These are phyloP conservation scores for Cladosporium phlei DNA, from an alignment of 2,329 filamentous ascomycete species.

Conservation along the genomic window DNA sequence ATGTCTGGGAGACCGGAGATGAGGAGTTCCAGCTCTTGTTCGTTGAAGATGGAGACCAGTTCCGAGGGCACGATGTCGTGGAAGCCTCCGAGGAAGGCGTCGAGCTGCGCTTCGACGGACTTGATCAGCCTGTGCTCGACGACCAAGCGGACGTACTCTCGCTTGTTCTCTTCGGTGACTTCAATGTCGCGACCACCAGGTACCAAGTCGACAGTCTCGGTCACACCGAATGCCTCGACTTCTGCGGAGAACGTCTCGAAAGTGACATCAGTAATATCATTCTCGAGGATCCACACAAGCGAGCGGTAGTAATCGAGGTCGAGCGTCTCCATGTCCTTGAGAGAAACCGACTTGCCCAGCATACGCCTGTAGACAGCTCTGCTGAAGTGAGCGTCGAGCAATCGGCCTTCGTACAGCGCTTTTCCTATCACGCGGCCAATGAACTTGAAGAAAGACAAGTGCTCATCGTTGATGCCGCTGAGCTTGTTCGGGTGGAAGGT, in stretches of 20 bases:
- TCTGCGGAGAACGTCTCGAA: constrained; percentile 94
- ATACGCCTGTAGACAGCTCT: constrained; percentile 98
- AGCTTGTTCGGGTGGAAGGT: constrained; percentile 98
- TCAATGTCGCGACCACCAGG: constrained; percentile 84
- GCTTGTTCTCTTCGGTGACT: constrained; percentile 97
- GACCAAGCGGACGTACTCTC: constrained; percentile 90
- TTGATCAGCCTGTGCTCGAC: constrained; percentile 90
- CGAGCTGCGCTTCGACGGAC: constrained; percentile 90
- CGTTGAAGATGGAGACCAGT: constrained; percentile 94
- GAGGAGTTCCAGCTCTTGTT: constrained; percentile 91
- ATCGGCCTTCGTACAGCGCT: constrained; percentile 89
- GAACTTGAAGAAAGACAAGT: constrained; percentile 98
- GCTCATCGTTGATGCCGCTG: constrained; percentile 90
- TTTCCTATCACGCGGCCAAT: constrained; percentile 98
- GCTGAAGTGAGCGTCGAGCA: constrained; percentile 98
- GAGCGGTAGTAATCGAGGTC: constrained; percentile 99
- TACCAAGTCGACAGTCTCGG: constrained; percentile 78
- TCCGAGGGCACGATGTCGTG: constrained; percentile 96
- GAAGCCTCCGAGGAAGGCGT: constrained; percentile 79
- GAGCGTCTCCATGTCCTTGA: constrained; percentile 99
- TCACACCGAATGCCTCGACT: constrained; percentile 88
- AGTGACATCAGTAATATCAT: constrained; percentile 97
- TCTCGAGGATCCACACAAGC: constrained; percentile 95
- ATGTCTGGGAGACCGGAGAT: constrained; percentile 97
- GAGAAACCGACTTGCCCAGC: constrained; percentile 85